A percentile compares a stretch with the other conserved stretches of the same genome.
Evolutionary conservation across 176 grass and related monocot species (phyloP).

Genomic region (Oryza meyeriana): DNA sequence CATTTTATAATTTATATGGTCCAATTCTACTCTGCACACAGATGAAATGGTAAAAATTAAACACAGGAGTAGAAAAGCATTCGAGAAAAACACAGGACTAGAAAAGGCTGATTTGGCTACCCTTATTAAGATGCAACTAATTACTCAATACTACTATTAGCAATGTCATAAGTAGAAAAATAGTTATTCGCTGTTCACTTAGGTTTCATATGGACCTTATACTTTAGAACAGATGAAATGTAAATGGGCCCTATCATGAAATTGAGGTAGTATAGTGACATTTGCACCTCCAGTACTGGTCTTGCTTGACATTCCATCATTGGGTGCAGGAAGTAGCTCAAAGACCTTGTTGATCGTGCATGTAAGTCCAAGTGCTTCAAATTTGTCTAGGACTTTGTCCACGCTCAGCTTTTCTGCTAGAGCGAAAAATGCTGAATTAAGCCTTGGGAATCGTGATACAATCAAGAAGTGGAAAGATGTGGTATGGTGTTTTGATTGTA

Average conservation of each 20-base stretch:
- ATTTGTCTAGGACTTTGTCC: conserved; percentile 86
- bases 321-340: conserved; percentile 65
- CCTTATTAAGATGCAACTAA: not conserved
- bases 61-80: not conserved
- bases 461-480: conserved; percentile 99
- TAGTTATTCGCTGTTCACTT: no score
- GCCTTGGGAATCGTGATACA: conserved; percentile 97
- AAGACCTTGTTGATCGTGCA: conserved; percentile 92
- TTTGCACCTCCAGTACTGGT: not conserved
- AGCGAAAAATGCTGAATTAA: conserved; percentile 94
- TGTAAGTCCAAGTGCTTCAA: conserved; percentile 84
- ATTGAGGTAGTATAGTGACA: not conserved
- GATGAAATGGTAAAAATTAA: conserved; percentile 11
- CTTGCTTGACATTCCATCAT: conserved; percentile 27
- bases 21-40: not conserved
- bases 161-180: no score
- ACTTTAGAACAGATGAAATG: conserved; percentile 14
- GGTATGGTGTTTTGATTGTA: conserved; percentile 49
- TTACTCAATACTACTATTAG: not conserved
- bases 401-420: conserved; percentile 87
- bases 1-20: not conserved
- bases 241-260: conserved; percentile 13
- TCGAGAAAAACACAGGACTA: not conserved
- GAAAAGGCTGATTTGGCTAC: not conserved
- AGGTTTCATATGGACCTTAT: not conserved